Evolutionary conservation across 1,284 basidiomycete genomes (phyloP), one percentile per base, ranked within the genome.

Genomic region (Ceratobasidium sp.): DNA sequence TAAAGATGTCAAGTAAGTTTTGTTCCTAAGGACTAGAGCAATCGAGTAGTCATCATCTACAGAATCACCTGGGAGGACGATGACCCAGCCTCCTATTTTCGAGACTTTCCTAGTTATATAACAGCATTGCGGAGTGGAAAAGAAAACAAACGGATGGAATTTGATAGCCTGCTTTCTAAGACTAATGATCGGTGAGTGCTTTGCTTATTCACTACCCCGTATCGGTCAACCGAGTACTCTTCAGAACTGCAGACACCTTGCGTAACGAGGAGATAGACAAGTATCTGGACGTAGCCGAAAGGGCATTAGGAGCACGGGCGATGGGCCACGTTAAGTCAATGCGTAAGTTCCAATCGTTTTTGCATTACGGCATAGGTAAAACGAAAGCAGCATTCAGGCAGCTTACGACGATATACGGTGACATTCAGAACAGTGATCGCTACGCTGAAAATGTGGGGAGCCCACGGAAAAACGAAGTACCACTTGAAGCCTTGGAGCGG

Each of bases 31-130:
- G 26, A 13, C 15, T 10, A 38, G 17, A 15, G 28, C 2, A n/a
- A 12, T 23, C 3, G 3, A 15, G 4, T 17, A 38, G 46, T 38
- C 13, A 28, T 6, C 10, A 10, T 44, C 44, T 42, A 17, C 17
- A 75, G 71, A 20, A 28, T 75, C 23, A 46, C 62, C 42, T 61
- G 81, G 76, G 85, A 87, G 59, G 81, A 83, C 26, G 83, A 85
- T 73, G 92, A 94, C 82, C 90, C 90, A 46, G 90, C 89, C 10
- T 89, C 90, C 77, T 90, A 89, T n/a, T 84, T 96, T 78, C 91
- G 93, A 26, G 83, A 84, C 42, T 82, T 87, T 13, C 83, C 87
- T 12, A 89, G 89, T 61, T 92, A 90, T 84, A 75, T 94, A 65
- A 81, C 81, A 9, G 83, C 85, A 71, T 82, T 95, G 68, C 83